These are phyloP conservation scores for peach (Prunus persica) DNA, from an alignment of 306 rosid genomes.

Conservation along the genomic window DNA sequence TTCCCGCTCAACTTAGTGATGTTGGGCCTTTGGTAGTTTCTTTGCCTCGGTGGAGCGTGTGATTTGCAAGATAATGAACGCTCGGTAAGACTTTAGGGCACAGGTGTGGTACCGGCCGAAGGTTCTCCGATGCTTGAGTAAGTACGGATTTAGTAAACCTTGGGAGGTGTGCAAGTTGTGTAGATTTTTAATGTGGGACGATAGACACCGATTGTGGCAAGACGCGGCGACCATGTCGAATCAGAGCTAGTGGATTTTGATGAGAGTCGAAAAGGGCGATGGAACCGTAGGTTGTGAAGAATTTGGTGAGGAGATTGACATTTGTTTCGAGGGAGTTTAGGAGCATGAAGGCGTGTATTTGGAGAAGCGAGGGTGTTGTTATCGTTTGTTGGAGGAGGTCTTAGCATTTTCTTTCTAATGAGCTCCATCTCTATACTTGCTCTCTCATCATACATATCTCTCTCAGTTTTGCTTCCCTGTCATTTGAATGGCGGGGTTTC, in stretches of 20 bases:
- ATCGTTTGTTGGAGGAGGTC: slow-evolving; percentile 43
- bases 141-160: no score
- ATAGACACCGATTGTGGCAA: no score
- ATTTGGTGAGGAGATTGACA: slow-evolving; percentile 58
- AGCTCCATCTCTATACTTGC: slow-evolving; percentile 56
- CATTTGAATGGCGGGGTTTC: no score
- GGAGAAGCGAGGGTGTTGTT: slow-evolving; percentile 35
- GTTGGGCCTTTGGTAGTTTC: no score
- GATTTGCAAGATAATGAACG: no score
- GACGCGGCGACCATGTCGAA: slow-evolving; percentile 49
- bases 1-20: no score
- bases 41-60: no score
- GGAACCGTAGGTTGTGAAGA: slow-evolving; percentile 28
- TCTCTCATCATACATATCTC: not conserved
- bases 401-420: slow-evolving; percentile 53
- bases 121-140: no score
- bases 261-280: slow-evolving; percentile 11
- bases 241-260: slow-evolving; percentile 18
- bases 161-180: no score
- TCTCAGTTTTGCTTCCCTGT: not conserved
- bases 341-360: slow-evolving; percentile 70
- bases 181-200: no score
- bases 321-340: slow-evolving; percentile 52
- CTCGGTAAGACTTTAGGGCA: no score
- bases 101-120: no score